Evolutionary conservation across 208 protist species (phyloP).

Genomic region (Trypanosoma theileri): DNA sequence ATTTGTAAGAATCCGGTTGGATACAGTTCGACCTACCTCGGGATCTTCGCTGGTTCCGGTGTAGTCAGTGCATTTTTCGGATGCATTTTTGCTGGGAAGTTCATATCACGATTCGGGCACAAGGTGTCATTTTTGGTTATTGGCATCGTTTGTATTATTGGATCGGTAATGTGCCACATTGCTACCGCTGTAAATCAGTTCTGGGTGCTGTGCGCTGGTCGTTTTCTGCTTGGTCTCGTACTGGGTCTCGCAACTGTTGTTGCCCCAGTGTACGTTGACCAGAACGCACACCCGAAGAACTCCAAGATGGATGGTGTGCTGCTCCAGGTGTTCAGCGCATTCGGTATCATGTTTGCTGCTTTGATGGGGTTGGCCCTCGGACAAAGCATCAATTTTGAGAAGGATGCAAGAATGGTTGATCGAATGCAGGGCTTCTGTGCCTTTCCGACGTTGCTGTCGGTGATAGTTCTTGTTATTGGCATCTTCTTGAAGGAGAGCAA

Average conservation of each 20-base stretch:
- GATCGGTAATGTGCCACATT: slow-evolving; percentile 67
- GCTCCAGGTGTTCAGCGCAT: slow-evolving; percentile 82
- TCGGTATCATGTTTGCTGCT: slow-evolving; percentile 81
- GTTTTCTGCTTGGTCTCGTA: slow-evolving; percentile 73
- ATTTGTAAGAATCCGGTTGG: slow-evolving; percentile 30
- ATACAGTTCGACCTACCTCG: no score
- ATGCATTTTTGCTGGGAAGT: slow-evolving; percentile 54
- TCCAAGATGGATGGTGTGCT: slow-evolving; percentile 57
- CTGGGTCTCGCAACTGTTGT: slow-evolving; percentile 63
- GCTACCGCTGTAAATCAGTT: slow-evolving; percentile 53
- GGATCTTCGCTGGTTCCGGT: no score
- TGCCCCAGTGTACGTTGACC: slow-evolving; percentile 70
- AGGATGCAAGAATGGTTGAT: slow-evolving; percentile 44
- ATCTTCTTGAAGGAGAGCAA: slow-evolving; percentile 30
- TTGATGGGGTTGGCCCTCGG: slow-evolving; percentile 58
- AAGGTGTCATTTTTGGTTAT: slow-evolving; percentile 63
- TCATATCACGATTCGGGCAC: slow-evolving; percentile 48
- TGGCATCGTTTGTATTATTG: slow-evolving; percentile 51
- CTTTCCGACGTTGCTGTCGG: slow-evolving; percentile 57
- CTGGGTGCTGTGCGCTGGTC: slow-evolving; percentile 65
- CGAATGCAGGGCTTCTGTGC: slow-evolving; percentile 72
- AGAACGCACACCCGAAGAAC: slow-evolving; percentile 68
- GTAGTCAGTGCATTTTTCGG: slow-evolving; percentile 64
- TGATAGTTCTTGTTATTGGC: slow-evolving; percentile 50
- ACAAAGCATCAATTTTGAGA: slow-evolving; percentile 43